Base-by-base conservation (phyloP, 768 basidiomycete species). In the Clitopilus passeckerianus region DNA sequence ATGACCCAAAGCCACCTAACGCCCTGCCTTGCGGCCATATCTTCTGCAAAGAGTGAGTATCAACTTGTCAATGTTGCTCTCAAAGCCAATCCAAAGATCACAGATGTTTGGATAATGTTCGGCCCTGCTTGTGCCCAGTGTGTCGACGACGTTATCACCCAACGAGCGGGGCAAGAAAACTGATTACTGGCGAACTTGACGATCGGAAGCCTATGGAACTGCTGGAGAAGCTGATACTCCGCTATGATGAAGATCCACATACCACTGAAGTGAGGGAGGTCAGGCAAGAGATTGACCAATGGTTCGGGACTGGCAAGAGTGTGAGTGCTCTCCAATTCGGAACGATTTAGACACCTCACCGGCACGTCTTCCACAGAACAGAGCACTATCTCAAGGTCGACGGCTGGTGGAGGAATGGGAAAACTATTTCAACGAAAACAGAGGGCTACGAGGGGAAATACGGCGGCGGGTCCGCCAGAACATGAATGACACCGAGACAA, bases 21-120 rank as follows among this genome's bases (percentile, higher is more conserved):
- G 86, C 83, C 12, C 90, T 91, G 62, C 80, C 85, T 30, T 92
- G 90, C 66, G 90, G 90, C 37, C 88, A 91, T 71, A 80, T 89
- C 35, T 90, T 91, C 75, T 91, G 89, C 68, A 76, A 76, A 67
- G 70, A 74, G 89, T 89, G 67, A 68, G 87, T 56, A 53, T 34
- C 53, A 43, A 30, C 59, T 33, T 22, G 33, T 24, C 6, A n/a
- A 33, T 22, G 6, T 4, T 44, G 14, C 15, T 34, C 0, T n/a
- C 35, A 23, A 23, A 34, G 14, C 23, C 9, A 22, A 56, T 24
- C 44, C 10, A 33, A n/a, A 44, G 30, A 15, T 57, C 16, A 52
- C 43, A 67, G 66, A 34, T 67, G 66, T 35, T 59, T 67, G 16
- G 46, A 50, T n/a, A 50, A 50, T 12, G n/a, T 50, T 50, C 46